phyloP scores from a whole-genome alignment of 257 asterid genomes.

The Coffea eugenioides region DNA sequence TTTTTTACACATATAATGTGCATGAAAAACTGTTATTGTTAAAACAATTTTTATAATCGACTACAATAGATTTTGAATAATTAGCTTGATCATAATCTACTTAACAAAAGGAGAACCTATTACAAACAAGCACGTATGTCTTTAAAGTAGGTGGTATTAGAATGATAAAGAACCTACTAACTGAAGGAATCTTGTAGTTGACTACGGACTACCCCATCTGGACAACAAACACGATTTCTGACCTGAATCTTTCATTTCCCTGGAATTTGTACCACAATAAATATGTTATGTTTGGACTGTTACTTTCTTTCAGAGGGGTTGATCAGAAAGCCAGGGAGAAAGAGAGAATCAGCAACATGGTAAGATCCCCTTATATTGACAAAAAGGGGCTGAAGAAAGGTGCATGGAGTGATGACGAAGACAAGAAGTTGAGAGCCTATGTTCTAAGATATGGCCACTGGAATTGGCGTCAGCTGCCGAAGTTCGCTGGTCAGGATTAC shows the following conservation, averaged over 20 bases:
- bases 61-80: too few relatives aligned
- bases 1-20: too few relatives aligned
- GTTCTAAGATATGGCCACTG: slow-evolving; percentile 37
- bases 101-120: too few relatives aligned
- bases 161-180: neutral
- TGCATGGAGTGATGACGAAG: slow-evolving; percentile 57
- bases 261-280: too few relatives aligned
- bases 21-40: too few relatives aligned
- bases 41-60: too few relatives aligned
- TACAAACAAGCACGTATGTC: too few relatives aligned
- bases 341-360: slow-evolving; percentile 19
- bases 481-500: slow-evolving; percentile 23
- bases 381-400: slow-evolving; percentile 44
- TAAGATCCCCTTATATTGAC: slow-evolving; percentile 23
- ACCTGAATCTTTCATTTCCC: too few relatives aligned
- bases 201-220: neutral
- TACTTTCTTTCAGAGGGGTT: neutral
- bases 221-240: neutral
- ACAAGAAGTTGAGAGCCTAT: slow-evolving; percentile 35
- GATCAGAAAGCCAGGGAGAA: neutral
- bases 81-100: too few relatives aligned
- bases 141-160: neutral
- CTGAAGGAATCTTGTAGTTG: neutral
- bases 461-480: slow-evolving; percentile 56
- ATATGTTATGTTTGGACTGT: neutral